Base-by-base conservation (phyloP, 768 basidiomycete species). In the Russula brevipes region DNA sequence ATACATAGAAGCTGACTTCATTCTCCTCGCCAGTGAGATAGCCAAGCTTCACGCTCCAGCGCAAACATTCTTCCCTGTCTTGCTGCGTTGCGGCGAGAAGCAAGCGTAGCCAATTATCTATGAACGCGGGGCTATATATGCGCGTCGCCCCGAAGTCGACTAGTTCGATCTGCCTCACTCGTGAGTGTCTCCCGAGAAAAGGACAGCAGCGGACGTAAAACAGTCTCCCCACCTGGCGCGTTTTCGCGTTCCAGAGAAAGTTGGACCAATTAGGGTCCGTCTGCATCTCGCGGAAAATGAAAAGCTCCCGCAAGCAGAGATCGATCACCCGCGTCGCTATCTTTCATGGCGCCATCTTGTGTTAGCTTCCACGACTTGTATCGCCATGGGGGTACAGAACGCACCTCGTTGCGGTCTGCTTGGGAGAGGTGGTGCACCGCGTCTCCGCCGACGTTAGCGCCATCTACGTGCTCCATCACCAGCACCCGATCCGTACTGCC, bases 251-350 rank as follows among this genome's bases (percentile, higher is more conserved):
- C 86, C 91, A 98, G 30, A 99, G 77, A 76, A 99, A 98, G 73
- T 98, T 98, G 9, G 92, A 90, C 91, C 92, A 98, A 70, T 99
- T 98, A 3, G 97, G 97, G 72, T 99, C 96, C 0, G 96, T 99
- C 73, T 98, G 97, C 97, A 99, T 98, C 47, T 88, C 74, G 36
- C 90, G 79, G 77, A 97, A 96, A 63, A 86, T 79, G 73, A 98
- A 97, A 7, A 99, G 82, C 72, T 98, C 97, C 61, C 82, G 84
- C 45, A 99, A 76, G 71, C 94, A 98, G 7, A 99, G 80, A 51
- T 91, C 87, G 55, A 98, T 80, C 51, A 97, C 83, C 59, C 86
- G 78, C 3, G 82, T 76, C 3, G 94, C 91, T 70, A 98, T 96
- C 96, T 98, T 58, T 53, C 41, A 9, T 33, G 17, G 17, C 17